Evolutionary conservation across 345 rosid genomes (phyloP).

Genomic region (Syzygium aromaticum): DNA sequence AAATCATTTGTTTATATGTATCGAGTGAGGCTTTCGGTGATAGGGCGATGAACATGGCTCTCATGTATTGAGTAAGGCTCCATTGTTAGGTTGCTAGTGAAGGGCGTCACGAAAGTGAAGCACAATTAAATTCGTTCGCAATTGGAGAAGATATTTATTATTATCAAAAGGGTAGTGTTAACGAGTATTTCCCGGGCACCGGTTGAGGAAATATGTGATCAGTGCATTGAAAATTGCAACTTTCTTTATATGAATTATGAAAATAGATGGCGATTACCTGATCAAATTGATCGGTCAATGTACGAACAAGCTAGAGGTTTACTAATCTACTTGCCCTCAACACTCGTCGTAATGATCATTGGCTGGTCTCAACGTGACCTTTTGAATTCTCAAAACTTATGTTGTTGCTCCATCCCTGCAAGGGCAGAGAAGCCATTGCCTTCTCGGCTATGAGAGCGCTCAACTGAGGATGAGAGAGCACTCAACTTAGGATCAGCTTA

Average conservation of each 20-base stretch:
- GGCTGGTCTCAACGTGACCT: fast-evolving
- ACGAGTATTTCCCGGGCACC: fast-evolving
- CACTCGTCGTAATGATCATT: not conserved
- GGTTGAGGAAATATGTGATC: not conserved
- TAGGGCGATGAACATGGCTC: not conserved
- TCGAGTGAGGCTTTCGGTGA: not conserved
- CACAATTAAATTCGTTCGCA: not conserved
- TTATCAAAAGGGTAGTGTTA: not conserved
- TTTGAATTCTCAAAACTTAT: fast-evolving
- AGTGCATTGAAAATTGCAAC: not conserved
- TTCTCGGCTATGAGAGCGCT: not conserved
- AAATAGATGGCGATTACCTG: not conserved
- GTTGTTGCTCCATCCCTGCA: fast-evolving
- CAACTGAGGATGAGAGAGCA: not conserved
- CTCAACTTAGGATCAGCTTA: not conserved
- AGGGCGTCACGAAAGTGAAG: fast-evolving
- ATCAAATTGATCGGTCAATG: not conserved
- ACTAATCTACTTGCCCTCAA: not conserved
- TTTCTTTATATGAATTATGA: not conserved
- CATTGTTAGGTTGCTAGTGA: fast-evolving
- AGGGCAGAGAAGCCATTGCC: not conserved
- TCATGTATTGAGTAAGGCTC: not conserved
- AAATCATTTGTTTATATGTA: too few species aligned
- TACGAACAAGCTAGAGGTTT: not conserved
- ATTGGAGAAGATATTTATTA: not conserved